Conservation (phyloP, 2,329 filamentous ascomycete species). For the Penicillium janthinellum region DNA sequence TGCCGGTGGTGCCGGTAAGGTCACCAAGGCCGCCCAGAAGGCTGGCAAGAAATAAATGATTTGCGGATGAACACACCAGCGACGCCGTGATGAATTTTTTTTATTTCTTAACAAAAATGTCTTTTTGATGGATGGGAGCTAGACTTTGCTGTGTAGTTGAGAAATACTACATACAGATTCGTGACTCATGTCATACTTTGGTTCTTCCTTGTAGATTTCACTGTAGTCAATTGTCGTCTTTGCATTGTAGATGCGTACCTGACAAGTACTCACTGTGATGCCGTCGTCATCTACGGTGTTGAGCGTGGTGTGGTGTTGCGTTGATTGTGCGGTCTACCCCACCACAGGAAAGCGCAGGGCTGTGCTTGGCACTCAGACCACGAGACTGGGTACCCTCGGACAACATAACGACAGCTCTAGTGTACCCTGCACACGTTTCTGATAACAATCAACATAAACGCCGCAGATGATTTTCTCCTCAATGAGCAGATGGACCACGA, state of each 20-base stretch:
- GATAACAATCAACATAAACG: no score
- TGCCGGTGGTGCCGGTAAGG: slow-evolving; percentile 61
- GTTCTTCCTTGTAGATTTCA: background rate
- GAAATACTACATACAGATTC: slow-evolving; percentile 27
- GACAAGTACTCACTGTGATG: no score
- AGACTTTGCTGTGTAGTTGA: slow-evolving; percentile 29
- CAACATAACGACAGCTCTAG: background rate
- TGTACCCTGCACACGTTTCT: no score
- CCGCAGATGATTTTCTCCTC: no score
- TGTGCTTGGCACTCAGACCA: background rate
- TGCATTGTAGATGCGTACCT: background rate
- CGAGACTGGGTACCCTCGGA: background rate
- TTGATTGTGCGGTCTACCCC: background rate
- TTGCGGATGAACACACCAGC: slow-evolving; percentile 24
- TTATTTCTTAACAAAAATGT: slow-evolving; percentile 25
- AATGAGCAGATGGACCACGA: no score
- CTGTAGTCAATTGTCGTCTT: no score
- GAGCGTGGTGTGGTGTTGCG: background rate
- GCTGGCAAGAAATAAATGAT: slow-evolving; percentile 70
- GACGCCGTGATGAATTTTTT: slow-evolving; percentile 32
- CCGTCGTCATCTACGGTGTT: no score
- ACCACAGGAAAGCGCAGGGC: background rate
- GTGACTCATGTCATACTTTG: slow-evolving; percentile 17
- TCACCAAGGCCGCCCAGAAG: slow-evolving; percentile 65
- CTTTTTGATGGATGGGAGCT: slow-evolving; percentile 27